These are phyloP conservation scores for Strigomonas culicis DNA, from an alignment of 208 protist species.

Conservation along the genomic window DNA sequence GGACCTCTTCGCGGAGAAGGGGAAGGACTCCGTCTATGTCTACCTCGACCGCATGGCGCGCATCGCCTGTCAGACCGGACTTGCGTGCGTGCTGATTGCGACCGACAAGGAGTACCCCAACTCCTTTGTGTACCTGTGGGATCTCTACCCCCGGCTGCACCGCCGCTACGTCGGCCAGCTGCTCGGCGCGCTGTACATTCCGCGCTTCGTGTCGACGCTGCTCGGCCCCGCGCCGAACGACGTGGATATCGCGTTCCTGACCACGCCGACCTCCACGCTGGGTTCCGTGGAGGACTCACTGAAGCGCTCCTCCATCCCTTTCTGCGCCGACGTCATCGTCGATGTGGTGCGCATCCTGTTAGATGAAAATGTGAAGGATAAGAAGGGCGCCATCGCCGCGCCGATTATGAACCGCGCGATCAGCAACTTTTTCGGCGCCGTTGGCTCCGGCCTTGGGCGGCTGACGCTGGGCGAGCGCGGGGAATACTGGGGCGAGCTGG, in stretches of 20 bases:
- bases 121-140: constrained; percentile 69
- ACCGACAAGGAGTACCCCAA: constrained; percentile 34
- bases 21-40: constrained; percentile 18
- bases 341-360: constrained; percentile 40
- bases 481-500: constrained; percentile 78
- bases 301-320: constrained; percentile 44
- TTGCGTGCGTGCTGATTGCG: constrained; percentile 44
- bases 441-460: constrained; percentile 49
- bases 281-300: constrained; percentile 55
- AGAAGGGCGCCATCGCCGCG: constrained; percentile 14
- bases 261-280: constrained; percentile 21
- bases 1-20: constrained; percentile 28
- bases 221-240: constrained; percentile 32
- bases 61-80: constrained; percentile 43
- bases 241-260: constrained; percentile 40
- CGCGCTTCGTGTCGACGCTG: constrained; percentile 47
- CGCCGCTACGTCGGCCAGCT: constrained; percentile 57
- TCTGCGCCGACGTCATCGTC: constrained; percentile 54
- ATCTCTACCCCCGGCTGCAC: constrained; percentile 67
- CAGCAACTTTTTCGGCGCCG: constrained; percentile 26
- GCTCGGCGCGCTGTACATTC: constrained; percentile 39
- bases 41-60: constrained; percentile 59
- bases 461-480: constrained; percentile 39
- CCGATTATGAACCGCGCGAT: constrained; percentile 34
- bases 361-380: constrained; percentile 16